Evolutionary conservation across 2,329 filamentous ascomycete species (phyloP), one percentile per base, ranked within the genome.

Genomic region (Paecilomyces sp.): DNA sequence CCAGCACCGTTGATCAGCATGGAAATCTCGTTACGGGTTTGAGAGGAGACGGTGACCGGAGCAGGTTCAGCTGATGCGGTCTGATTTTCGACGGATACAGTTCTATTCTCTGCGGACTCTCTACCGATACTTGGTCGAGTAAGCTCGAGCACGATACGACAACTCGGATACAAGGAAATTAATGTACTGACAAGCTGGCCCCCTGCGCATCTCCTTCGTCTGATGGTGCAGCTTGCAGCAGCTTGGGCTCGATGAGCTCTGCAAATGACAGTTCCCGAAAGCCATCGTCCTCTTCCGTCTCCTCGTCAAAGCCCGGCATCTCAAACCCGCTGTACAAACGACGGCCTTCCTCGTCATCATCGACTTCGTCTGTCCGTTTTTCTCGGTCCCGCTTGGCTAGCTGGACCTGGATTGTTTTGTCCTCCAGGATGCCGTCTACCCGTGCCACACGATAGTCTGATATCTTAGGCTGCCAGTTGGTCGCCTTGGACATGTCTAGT

Each of bases 261-360:
- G 71, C 70, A 73, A 89, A 88, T 0, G 72, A 66, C 31, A 92
- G 60, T 6, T 79, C 79, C n/a, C 86, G 81, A 55, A 82, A 78
- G 0, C 88, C 88, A 61, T 87, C 81, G 59, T 88, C 83, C 56
- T 79, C 76, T 2, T 73, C 75, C 9, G 78, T 78, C 13, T 81
- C 80, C 0, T 83, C 83, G 12, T 84, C 85, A 11, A 85, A 84
- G 6, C 86, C 82, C 0, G 88, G 88, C 65, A 86, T 86, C 67
- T 95, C 91, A 64, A 95, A 94, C 60, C 87, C 89, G 62, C 83
- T 86, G 66, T 93, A 96, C 9, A 91, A 74, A 9, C 91, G 83
- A 62, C 88, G 80, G 0, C 91, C 91, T 0, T 88, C 87, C 47
- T 82, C 75, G 11, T 85, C 81, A 65, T 93, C 86, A 64, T 86